Percentiles rank a stretch among this genome's conserved stretches.
Conservation (phyloP, 73 alveolate species). For the Paramecium sonneborni region DNA sequence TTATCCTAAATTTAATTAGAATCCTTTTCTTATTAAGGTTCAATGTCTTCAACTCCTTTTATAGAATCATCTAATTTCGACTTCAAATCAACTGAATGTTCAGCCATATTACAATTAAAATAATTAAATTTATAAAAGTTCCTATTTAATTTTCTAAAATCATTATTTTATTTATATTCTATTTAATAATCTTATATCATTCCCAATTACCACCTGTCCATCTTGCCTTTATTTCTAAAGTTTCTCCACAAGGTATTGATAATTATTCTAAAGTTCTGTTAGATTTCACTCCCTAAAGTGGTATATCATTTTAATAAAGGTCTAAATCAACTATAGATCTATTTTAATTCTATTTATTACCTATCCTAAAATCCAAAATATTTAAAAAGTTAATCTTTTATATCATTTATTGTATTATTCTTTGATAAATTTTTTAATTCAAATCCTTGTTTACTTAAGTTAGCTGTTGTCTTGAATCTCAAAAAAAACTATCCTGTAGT, state of each 20-base stretch:
- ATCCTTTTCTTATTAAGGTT: neutral
- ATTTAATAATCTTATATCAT: neutral
- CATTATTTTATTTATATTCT: neutral
- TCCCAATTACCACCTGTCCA: neutral
- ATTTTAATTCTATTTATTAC: neutral
- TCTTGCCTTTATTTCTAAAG: neutral
- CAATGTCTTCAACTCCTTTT: neutral
- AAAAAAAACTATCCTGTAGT: neutral
- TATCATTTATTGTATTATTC: neutral
- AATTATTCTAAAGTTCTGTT: neutral
- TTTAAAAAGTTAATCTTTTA: neutral
- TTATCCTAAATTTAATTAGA: neutral
- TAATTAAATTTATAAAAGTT: neutral
- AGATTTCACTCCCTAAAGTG: neutral
- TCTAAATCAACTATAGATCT: constrained; percentile 3
- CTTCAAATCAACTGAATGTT: neutral
- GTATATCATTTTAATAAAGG: neutral
- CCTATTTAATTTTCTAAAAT: neutral
- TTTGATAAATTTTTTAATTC: neutral
- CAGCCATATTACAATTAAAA: neutral
- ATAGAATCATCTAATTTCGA: neutral
- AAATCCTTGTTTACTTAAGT: neutral
- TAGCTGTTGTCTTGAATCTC: neutral
- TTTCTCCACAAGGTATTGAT: neutral
- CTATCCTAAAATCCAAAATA: neutral